A percentile compares a stretch with the other conserved stretches of the same genome.
These are phyloP conservation scores for Paraleonurus japonicus DNA, from an alignment of 257 asterid species.

Conservation along the genomic window DNA sequence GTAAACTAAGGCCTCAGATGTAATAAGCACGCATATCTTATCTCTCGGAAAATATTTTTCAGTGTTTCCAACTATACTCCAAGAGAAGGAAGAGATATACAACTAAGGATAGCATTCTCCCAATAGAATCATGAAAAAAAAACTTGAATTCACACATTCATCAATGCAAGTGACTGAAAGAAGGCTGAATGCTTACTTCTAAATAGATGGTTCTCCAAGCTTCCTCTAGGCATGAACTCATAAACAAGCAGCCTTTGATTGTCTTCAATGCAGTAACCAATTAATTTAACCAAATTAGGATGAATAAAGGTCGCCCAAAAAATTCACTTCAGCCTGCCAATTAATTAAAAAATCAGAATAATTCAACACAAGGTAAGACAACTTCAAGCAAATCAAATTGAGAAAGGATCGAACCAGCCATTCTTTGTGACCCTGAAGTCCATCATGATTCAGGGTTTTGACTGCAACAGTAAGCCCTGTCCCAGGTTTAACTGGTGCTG, in stretches of 20 bases:
- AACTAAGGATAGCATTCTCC: not conserved
- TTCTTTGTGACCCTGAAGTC: conserved; percentile 99
- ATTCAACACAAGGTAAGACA: conserved; percentile 18
- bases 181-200: conserved; percentile 59
- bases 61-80: not conserved
- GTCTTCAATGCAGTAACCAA: conserved; percentile 97
- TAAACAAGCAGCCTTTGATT: conserved; percentile 92
- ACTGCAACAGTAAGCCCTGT: conserved; percentile 99
- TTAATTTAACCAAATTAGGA: conserved; percentile 83
- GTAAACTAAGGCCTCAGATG: not conserved
- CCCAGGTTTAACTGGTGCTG: conserved; percentile 98
- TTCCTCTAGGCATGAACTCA: conserved; percentile 98
- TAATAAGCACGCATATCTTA: not conserved
- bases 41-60: not conserved
- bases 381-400: conserved; percentile 13
- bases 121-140: not conserved
- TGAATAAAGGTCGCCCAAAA: conserved; percentile 92
- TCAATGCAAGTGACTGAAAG: conserved; percentile 15
- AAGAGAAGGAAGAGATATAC: not conserved
- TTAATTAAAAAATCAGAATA: conserved; percentile 26
- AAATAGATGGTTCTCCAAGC: conserved; percentile 96
- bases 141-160: conserved; percentile 16
- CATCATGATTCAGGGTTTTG: conserved; percentile 92
- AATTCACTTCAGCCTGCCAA: conserved; percentile 93
- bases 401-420: conserved; percentile 83